phyloP scores from a whole-genome alignment of 2,329 filamentous ascomycete species.

The Stagonosporopsis tanaceti region DNA sequence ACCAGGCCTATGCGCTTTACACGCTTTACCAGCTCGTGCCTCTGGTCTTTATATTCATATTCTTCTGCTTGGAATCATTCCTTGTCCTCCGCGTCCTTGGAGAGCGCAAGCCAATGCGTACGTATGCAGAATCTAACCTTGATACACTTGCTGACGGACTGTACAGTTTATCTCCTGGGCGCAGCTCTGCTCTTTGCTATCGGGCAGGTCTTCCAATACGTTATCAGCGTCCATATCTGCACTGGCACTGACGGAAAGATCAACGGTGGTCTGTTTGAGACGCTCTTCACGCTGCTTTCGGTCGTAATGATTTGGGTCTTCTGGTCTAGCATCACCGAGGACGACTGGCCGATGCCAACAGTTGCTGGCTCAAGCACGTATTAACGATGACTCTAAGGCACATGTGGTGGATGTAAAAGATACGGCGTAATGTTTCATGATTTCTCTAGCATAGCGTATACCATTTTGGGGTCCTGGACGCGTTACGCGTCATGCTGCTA shows the following conservation, averaged over 20 bases:
- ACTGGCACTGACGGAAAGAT: slow-evolving; percentile 83
- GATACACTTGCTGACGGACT: slow-evolving; percentile 24
- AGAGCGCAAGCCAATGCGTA: slow-evolving; percentile 88
- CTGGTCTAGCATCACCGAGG: slow-evolving; percentile 99
- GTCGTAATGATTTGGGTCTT: slow-evolving; percentile 90
- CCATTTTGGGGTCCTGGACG: slow-evolving; percentile 45
- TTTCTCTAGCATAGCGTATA: slow-evolving; percentile 51
- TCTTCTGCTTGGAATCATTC: slow-evolving; percentile 81
- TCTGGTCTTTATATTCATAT: slow-evolving; percentile 86
- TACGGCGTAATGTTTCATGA: slow-evolving; percentile 49
- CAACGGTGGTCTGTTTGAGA: slow-evolving; percentile 91
- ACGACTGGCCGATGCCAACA: slow-evolving; percentile 82
- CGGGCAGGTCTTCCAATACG: slow-evolving; percentile 96
- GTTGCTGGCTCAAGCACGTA: slow-evolving; percentile 51
- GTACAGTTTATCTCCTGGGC: slow-evolving; percentile 73
- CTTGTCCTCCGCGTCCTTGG: slow-evolving; percentile 87
- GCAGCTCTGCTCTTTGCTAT: slow-evolving; percentile 86
- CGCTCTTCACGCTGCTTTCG: slow-evolving; percentile 85
- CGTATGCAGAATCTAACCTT: slow-evolving; percentile 38
- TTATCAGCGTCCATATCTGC: slow-evolving; percentile 90
- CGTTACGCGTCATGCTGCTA: slow-evolving; percentile 38
- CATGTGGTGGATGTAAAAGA: slow-evolving; percentile 30
- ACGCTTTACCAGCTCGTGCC: slow-evolving; percentile 92
- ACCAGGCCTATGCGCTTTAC: slow-evolving; percentile 84
- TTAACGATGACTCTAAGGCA: slow-evolving; percentile 34